Base-by-base conservation (phyloP, 2,329 filamentous ascomycete genomes). In the Tympanopsis confertula region DNA sequence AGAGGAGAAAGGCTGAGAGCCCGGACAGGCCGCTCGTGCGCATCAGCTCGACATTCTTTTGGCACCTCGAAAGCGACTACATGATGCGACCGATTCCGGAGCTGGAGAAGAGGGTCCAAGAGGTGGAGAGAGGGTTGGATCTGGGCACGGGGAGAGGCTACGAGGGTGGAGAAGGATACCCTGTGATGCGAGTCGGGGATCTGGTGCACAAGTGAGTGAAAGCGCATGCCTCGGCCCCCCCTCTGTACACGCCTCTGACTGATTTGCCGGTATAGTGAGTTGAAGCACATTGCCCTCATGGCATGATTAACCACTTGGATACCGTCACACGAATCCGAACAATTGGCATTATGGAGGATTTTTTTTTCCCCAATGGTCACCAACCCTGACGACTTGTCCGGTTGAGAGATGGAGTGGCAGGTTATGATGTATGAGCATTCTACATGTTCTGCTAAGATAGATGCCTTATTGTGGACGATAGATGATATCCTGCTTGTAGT, bases 31-130 rank as follows among this genome's bases (percentile, higher is more conserved):
- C 72, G 12, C 59, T 70, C 2, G 51, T 76, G 13, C 61, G 73
- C 36, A 77, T 78, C 50, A 74, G 69, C 24, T 74, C 69, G 36
- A 78, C 73, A 3, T 61, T 76, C 40, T 78, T 78, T 57, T 78
- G 70, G 67, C 73, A 77, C 38, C 55, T 78, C 19, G 64, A 62
- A 30, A 74, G 69, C 14, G 73, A 78, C 46, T 66, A 66, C 40
- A 69, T 76, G 39, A 54, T 78, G 5, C 53, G 48, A 3, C 74
- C 74, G 2, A 59, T 77, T 30, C 65, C 67, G 1, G 52, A 51
- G 38, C 57, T 75, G 26, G 62, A 54, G 1, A 61, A 63, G 32
- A 55, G 55, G 44, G 71, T 71, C 4, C 53, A 47, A 36, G 48
- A 49, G 30, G 54, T 75, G 3, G 55, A 69, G 26, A 59, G 56